Conservation (phyloP, 2,329 filamentous ascomycete genomes). For the Helminthosporium solani region DNA sequence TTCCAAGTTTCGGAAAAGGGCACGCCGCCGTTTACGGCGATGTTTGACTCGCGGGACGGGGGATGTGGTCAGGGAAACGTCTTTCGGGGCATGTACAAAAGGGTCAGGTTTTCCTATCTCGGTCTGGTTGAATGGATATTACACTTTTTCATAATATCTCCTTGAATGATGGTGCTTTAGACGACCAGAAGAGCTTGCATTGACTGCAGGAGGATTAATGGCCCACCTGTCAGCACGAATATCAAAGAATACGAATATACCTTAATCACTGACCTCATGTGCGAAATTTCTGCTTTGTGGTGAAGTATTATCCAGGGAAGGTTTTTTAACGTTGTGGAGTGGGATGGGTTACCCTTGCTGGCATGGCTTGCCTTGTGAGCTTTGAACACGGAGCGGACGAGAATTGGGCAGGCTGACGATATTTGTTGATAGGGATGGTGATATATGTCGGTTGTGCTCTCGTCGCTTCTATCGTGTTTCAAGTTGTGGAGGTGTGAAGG, state of each 20-base stretch:
- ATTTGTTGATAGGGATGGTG: background rate
- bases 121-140: constrained; percentile 5
- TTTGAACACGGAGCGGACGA: background rate
- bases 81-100: constrained; percentile 21
- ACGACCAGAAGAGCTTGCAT: constrained; percentile 7
- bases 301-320: background rate
- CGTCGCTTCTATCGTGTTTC: too few species aligned
- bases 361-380: background rate
- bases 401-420: background rate
- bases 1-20: constrained; percentile 2
- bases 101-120: constrained; percentile 5
- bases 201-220: background rate
- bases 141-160: constrained; percentile 2
- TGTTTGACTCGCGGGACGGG: constrained; percentile 1
- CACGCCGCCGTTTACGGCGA: background rate
- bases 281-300: background rate
- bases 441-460: background rate
- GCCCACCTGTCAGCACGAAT: background rate
- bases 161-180: constrained; percentile 14
- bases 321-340: too few species aligned
- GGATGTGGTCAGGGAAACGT: too few species aligned
- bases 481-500: background rate
- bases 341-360: background rate
- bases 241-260: constrained; percentile 19
- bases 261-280: background rate